Conservation (phyloP, 257 asterid species). For the Nicotiana benthamiana region DNA sequence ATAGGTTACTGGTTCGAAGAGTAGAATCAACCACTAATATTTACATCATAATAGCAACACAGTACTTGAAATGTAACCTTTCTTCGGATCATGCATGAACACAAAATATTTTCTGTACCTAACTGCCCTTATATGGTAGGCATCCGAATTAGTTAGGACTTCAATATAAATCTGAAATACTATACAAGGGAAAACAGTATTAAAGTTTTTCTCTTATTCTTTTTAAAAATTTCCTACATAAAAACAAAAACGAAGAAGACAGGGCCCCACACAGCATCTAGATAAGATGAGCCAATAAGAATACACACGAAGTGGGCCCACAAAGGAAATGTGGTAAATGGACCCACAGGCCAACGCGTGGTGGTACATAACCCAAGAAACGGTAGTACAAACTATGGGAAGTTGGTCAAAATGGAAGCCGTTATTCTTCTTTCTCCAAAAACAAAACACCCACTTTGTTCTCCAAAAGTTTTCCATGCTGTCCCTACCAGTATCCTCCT, state of each 20-base stretch:
- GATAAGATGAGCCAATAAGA: constrained; percentile 8
- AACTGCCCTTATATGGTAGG: too few relatives aligned
- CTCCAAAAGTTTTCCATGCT: constrained; percentile 33
- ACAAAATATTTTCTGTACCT: too few relatives aligned
- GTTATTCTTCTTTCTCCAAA: constrained; percentile 17
- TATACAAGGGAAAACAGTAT: not conserved
- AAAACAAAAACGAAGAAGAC: not conserved
- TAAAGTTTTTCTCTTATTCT: too few relatives aligned
- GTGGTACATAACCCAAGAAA: constrained; percentile 28
- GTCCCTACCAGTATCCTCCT: constrained; percentile 37
- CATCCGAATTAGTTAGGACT: too few relatives aligned
- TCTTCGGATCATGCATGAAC: fast-evolving
- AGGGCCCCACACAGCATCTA: not conserved
- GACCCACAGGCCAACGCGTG: constrained; percentile 54
- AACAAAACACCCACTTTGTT: constrained; percentile 22
- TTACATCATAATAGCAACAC: too few relatives aligned
- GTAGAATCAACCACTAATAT: too few relatives aligned
- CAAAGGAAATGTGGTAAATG: not conserved
- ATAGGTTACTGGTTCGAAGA: too few relatives aligned
- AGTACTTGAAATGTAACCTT: too few relatives aligned
- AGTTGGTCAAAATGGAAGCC: constrained; percentile 31
- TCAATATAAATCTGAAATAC: too few relatives aligned
- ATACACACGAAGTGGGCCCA: not conserved
- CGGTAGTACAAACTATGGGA: constrained; percentile 6
- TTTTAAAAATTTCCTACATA: not conserved